These are phyloP conservation scores for Diplotaxis tenuifolia DNA, from an alignment of 345 rosid genomes.

Conservation along the genomic window DNA sequence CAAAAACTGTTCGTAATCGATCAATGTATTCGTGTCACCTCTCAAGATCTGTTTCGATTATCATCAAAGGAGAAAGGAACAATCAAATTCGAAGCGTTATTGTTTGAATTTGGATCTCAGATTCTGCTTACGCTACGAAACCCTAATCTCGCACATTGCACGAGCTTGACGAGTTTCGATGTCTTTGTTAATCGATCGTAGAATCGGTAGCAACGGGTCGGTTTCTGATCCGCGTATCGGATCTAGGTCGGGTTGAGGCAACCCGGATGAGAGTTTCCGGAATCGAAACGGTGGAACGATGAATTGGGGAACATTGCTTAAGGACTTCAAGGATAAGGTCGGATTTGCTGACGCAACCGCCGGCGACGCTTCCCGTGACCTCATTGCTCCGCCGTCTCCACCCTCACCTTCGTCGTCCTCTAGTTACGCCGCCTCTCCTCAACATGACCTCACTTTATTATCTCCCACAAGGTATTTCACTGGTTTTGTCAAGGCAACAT, in stretches of 20 bases:
- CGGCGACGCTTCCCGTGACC: conserved; percentile 39
- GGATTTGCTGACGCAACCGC: conserved; percentile 59
- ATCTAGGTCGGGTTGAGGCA: conserved; percentile 8
- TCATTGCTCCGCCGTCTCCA: conserved; percentile 45
- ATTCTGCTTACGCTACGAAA: conserved; percentile 10
- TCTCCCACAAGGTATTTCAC: conserved; percentile 62
- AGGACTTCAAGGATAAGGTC: conserved; percentile 89
- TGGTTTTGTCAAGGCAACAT: too few species aligned
- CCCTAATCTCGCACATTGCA: conserved; percentile 32
- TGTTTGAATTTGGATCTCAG: conserved; percentile 10
- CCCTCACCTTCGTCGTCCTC: conserved; percentile 44
- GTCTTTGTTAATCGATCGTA: conserved; percentile 8
- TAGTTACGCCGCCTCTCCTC: conserved; percentile 42
- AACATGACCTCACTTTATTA: conserved; percentile 41
- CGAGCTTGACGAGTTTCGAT: conserved; percentile 19
- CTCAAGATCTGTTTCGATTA: not conserved
- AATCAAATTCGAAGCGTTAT: not conserved
- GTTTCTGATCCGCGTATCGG: conserved; percentile 21
- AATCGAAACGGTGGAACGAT: conserved; percentile 45
- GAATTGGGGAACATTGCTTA: conserved; percentile 92
- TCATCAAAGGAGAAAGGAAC: not conserved
- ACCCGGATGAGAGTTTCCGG: not conserved
- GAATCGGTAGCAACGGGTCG: not conserved
- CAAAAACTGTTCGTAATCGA: not conserved
- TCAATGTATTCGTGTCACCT: not conserved